Evolutionary conservation across 2,329 filamentous ascomycete genomes (phyloP).

Genomic region (Sporothrix pseudoabietina): DNA sequence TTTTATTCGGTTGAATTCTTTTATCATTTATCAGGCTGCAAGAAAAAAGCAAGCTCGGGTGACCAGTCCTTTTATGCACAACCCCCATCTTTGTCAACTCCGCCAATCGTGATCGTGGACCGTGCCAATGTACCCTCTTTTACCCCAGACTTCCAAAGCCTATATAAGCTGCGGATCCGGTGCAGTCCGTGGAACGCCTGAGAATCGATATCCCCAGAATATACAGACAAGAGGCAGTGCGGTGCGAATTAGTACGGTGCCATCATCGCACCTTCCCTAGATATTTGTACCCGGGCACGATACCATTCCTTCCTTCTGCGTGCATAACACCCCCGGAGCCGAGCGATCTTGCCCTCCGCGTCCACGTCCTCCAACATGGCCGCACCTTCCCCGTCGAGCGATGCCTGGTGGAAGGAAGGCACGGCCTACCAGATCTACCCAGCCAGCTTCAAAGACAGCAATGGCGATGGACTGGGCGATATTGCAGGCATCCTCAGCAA

Average conservation of each 20-base stretch:
- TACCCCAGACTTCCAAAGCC: slow-evolving; percentile 6
- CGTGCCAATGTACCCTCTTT: slow-evolving; percentile 11
- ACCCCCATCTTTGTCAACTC: slow-evolving; percentile 4
- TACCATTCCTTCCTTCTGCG: neutral
- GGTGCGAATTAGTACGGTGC: neutral
- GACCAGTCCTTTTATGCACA: slow-evolving; percentile 16
- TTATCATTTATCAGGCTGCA: slow-evolving; percentile 14
- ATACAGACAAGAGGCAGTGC: neutral
- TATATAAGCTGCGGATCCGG: slow-evolving; percentile 6
- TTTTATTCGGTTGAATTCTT: no score
- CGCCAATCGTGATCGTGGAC: neutral
- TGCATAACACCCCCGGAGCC: neutral
- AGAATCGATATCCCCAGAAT: neutral
- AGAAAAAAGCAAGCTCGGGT: slow-evolving; percentile 8
- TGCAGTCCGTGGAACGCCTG: neutral
- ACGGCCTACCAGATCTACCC: slow-evolving; percentile 51
- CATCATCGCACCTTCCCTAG: neutral
- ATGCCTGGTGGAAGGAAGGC: slow-evolving; percentile 36
- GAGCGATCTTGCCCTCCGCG: neutral
- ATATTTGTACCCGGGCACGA: no score
- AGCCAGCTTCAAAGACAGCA: slow-evolving; percentile 60
- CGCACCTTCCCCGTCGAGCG: neutral
- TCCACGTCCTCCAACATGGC: slow-evolving; percentile 4
- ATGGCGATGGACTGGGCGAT: slow-evolving; percentile 65
- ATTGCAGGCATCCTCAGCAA: slow-evolving; percentile 65